phyloP scores from a whole-genome alignment of 1,139 yeast species.

The Hansenula lynferdii region DNA sequence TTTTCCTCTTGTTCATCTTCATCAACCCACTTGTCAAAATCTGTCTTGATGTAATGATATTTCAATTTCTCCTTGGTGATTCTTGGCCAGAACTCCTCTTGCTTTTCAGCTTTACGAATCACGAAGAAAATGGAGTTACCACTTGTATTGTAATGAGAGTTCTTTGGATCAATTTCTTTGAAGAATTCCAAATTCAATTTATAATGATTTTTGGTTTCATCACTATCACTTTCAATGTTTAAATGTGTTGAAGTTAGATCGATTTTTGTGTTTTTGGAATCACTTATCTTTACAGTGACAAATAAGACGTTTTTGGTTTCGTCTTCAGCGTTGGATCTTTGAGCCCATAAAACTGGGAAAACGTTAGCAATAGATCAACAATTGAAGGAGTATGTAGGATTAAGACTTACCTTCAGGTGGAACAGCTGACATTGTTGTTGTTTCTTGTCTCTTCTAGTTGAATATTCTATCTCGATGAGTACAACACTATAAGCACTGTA shows the following conservation, averaged over 20 bases:
- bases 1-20: constrained; percentile 81
- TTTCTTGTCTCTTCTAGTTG: background rate
- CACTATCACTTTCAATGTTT: constrained; percentile 53
- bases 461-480: too few species aligned
- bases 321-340: constrained; percentile 75
- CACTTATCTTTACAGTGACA: constrained; percentile 71
- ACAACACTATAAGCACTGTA: too few species aligned
- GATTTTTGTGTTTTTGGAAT: constrained; percentile 59
- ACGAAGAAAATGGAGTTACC: constrained; percentile 73
- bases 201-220: constrained; percentile 43
- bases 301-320: constrained; percentile 69
- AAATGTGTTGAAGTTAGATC: constrained; percentile 57
- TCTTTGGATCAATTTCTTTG: constrained; percentile 64
- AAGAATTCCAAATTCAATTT: constrained; percentile 64
- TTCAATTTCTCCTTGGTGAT: constrained; percentile 71
- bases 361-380: too few species aligned
- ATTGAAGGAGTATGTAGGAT: too few species aligned
- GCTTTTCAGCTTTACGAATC: constrained; percentile 61
- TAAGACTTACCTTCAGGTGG: constrained; percentile 38
- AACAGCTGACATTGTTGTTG: constrained; percentile 22
- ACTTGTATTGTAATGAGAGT: constrained; percentile 54
- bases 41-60: constrained; percentile 79
- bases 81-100: constrained; percentile 90
- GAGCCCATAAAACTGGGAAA: constrained; percentile 80
- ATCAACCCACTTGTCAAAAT: constrained; percentile 96